Conservation (phyloP, 176 grass and related monocot species). For the Carex myosuroides region DNA sequence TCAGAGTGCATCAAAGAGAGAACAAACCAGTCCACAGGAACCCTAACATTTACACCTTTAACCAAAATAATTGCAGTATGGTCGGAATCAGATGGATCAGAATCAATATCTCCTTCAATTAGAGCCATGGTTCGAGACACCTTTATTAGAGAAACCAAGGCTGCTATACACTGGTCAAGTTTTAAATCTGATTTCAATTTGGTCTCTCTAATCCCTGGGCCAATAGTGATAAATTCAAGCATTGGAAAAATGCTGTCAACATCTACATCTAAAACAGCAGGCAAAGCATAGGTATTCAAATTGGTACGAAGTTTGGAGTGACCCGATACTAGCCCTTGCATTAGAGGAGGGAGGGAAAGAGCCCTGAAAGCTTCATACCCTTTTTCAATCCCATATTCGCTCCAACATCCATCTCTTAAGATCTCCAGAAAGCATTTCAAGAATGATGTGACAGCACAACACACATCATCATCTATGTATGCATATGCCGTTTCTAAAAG, state of each 20-base stretch:
- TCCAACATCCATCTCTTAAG: conserved; percentile 90
- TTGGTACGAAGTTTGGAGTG: conserved; percentile 89
- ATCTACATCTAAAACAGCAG: conserved; percentile 60
- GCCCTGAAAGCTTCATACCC: conserved; percentile 66
- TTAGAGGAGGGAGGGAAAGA: conserved; percentile 70
- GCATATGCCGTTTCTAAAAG: conserved; percentile 80
- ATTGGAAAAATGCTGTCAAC: conserved; percentile 89
- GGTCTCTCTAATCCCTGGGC: conserved; percentile 36
- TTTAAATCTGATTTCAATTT: conserved; percentile 43
- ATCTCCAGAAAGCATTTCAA: conserved; percentile 82
- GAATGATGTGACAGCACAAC: conserved; percentile 82
- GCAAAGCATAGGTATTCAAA: conserved; percentile 85
- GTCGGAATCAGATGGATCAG: conserved; percentile 46
- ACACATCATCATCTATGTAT: conserved; percentile 87
- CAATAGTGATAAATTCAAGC: conserved; percentile 87
- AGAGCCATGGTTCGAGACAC: conserved; percentile 77
- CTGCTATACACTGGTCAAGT: conserved; percentile 83
- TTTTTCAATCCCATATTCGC: conserved; percentile 64
- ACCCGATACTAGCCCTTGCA: conserved; percentile 66
- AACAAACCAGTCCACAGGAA: conserved; percentile 79
- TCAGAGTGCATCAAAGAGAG: conserved; percentile 89
- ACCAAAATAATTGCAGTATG: conserved; percentile 52
- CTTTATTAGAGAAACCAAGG: conserved; percentile 80
- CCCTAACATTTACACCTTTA: conserved; percentile 68
- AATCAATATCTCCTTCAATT: conserved; percentile 90